phyloP scores from a whole-genome alignment of 2,329 filamentous ascomycete species.

The Samsoniella hepiali region DNA sequence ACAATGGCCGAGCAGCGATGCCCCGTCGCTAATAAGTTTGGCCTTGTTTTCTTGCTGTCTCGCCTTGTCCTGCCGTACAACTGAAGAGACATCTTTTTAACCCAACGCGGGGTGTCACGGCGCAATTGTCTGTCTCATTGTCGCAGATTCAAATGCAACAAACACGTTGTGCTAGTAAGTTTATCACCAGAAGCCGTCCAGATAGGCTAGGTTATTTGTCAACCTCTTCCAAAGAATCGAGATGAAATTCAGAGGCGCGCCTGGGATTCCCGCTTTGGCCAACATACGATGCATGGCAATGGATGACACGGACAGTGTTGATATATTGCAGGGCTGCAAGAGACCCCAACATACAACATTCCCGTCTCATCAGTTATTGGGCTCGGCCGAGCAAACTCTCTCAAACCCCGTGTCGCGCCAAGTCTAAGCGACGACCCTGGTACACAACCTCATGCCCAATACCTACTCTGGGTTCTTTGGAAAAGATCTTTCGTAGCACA shows the following conservation, averaged over 20 bases:
- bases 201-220: too few species aligned
- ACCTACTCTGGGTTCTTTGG: neutral
- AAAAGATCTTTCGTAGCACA: neutral
- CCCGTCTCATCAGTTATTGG: neutral
- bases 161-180: neutral
- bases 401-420: slow-evolving; percentile 4
- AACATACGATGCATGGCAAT: neutral
- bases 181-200: neutral
- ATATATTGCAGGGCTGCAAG: neutral
- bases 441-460: neutral
- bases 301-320: neutral
- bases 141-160: neutral
- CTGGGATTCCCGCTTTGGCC: neutral
- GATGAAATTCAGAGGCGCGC: neutral
- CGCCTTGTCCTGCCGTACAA: neutral
- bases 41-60: neutral
- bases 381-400: neutral
- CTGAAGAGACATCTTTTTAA: neutral
- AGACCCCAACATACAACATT: neutral
- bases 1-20: neutral
- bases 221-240: too few species aligned
- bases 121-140: neutral
- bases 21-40: neutral
- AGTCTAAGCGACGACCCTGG: neutral
- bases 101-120: neutral